A percentile compares a stretch with the other conserved stretches of the same genome.
phyloP scores from a whole-genome alignment of 306 rosid species.

The Cucumis sativus region DNA sequence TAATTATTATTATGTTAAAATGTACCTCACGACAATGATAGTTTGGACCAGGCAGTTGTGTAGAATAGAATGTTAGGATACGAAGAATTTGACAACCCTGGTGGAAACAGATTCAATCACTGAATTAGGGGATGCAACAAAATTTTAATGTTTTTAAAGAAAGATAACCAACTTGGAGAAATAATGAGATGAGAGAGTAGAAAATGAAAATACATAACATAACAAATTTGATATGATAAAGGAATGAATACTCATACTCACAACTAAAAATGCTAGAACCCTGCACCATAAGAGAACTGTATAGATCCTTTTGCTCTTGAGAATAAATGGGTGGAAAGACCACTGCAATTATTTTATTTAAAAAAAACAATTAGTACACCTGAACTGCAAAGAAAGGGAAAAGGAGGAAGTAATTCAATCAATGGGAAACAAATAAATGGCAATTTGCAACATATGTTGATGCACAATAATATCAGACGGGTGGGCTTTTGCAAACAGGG shows the following conservation, averaged over 20 bases:
- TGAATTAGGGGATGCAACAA: neutral
- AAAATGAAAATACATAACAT: neutral
- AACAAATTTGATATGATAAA: neutral
- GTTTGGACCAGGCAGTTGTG: constrained; percentile 99
- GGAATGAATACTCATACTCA: constrained; percentile 46
- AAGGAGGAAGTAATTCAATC: neutral
- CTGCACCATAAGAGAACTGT: constrained; percentile 97
- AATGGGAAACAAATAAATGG: neutral
- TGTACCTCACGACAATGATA: constrained; percentile 95
- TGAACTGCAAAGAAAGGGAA: neutral
- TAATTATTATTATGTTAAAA: no score
- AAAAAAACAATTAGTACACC: constrained; percentile 8
- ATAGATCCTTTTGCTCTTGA: constrained; percentile 85
- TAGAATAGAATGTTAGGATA: constrained; percentile 76
- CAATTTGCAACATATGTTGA: neutral
- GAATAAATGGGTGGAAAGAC: constrained; percentile 90
- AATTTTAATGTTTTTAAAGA: neutral
- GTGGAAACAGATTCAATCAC: constrained; percentile 10
- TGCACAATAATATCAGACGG: neutral
- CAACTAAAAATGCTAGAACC: constrained; percentile 86
- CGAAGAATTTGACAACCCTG: constrained; percentile 88
- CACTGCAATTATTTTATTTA: constrained; percentile 45
- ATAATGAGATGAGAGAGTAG: neutral
- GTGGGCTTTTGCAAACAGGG: neutral
- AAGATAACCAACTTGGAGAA: neutral